Evolutionary conservation across 257 asterid genomes (phyloP).

Genomic region (Lycium ferocissimum): DNA sequence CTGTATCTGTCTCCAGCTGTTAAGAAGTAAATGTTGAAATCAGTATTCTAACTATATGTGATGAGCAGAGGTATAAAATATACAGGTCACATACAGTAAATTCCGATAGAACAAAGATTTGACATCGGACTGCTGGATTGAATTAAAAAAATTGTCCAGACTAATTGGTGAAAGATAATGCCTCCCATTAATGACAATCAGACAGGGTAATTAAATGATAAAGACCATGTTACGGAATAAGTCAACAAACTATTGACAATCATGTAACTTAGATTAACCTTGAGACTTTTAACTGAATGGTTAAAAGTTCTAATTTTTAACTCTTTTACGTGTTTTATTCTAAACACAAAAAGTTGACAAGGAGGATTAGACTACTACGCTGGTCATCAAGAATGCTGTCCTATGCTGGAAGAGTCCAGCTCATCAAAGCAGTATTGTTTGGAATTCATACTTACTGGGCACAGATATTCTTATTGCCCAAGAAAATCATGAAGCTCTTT

Average conservation of each 20-base stretch:
- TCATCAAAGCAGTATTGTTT: no score
- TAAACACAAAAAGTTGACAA: neutral
- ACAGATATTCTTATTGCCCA: no score
- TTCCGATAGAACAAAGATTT: neutral
- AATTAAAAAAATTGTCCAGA: neutral
- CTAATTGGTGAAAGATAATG: neutral
- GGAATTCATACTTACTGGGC: no score
- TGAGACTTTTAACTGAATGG: neutral
- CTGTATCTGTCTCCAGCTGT: slow-evolving; percentile 87
- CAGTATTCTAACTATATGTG: neutral
- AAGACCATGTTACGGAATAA: neutral
- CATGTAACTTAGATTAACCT: neutral
- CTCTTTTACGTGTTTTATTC: neutral
- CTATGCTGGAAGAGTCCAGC: no score
- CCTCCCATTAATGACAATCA: neutral
- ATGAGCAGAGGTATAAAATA: neutral
- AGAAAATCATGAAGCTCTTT: no score
- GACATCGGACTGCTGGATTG: neutral
- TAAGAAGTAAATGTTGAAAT: neutral
- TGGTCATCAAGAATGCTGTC: no score
- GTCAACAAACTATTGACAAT: neutral
- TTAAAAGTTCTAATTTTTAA: neutral
- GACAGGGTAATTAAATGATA: neutral
- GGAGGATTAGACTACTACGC: no score
- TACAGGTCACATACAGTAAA: neutral